Percentiles rank a stretch among this genome's conserved stretches.
phyloP scores from a whole-genome alignment of 2,329 filamentous ascomycete species.

The Harringtonia aguacate region DNA sequence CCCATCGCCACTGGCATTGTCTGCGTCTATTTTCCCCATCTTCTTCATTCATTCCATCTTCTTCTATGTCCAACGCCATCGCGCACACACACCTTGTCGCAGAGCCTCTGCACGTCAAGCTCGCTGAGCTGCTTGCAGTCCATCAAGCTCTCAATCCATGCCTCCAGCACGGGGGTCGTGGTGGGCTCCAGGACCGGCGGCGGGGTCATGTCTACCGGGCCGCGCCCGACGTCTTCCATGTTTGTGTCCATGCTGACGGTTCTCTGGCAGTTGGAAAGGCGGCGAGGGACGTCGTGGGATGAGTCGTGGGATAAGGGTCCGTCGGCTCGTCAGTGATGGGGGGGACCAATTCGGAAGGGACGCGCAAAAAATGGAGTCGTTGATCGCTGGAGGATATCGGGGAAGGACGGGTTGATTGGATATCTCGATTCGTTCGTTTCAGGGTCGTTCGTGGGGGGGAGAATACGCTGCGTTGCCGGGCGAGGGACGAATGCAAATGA shows the following conservation, averaged over 20 bases:
- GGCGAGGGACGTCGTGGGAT: neutral
- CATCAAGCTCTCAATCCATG: conserved; percentile 99
- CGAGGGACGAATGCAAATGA: no score
- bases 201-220: conserved; percentile 67
- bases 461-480: no score
- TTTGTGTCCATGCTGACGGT: conserved; percentile 74
- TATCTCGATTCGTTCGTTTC: no score
- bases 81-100: conserved; percentile 69
- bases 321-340: no score
- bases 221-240: conserved; percentile 95
- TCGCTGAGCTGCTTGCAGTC: conserved; percentile 96
- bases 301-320: no score
- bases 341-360: no score
- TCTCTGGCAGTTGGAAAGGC: neutral
- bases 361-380: no score
- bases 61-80: neutral
- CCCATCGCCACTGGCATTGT: neutral
- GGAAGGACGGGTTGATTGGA: no score
- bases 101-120: conserved; percentile 88
- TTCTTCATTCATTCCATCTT: neutral
- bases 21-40: neutral
- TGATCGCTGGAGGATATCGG: no score
- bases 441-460: no score
- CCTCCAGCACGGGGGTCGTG: conserved; percentile 85
- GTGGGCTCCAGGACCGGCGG: conserved; percentile 62